These are phyloP conservation scores for Omphalea diandra DNA, from an alignment of 441 rosid species.

Conservation along the genomic window DNA sequence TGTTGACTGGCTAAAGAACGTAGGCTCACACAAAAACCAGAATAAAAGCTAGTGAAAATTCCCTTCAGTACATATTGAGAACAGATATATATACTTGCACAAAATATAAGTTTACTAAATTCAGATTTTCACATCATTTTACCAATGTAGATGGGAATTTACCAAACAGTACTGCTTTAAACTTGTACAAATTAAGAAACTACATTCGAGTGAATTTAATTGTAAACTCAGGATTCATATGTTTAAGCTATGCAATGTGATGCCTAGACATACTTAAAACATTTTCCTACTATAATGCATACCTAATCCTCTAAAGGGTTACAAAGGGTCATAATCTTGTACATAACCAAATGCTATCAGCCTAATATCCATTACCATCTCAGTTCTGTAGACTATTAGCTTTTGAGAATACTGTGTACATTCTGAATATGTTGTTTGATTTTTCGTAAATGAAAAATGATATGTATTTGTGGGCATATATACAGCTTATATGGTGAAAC, in stretches of 20 bases:
- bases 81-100: background rate
- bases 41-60: constrained; percentile 28
- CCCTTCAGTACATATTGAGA: constrained; percentile 24
- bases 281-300: background rate
- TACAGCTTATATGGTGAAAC: no score
- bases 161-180: constrained; percentile 7
- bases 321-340: background rate
- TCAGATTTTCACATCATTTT: no score
- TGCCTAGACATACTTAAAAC: background rate
- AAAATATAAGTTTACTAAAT: background rate
- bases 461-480: no score
- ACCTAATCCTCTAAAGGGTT: no score
- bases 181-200: background rate
- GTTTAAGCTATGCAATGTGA: background rate
- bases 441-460: no score
- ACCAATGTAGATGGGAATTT: no score
- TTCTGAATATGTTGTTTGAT: no score
- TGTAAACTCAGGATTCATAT: background rate
- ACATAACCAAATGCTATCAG: background rate
- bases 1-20: constrained; percentile 56
- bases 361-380: background rate
- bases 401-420: no score
- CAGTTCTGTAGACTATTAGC: background rate
- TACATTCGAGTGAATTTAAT: background rate
- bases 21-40: constrained; percentile 29